Conservation (phyloP, 495 filamentous ascomycete species). For the Daldinia vernicosa region DNA sequence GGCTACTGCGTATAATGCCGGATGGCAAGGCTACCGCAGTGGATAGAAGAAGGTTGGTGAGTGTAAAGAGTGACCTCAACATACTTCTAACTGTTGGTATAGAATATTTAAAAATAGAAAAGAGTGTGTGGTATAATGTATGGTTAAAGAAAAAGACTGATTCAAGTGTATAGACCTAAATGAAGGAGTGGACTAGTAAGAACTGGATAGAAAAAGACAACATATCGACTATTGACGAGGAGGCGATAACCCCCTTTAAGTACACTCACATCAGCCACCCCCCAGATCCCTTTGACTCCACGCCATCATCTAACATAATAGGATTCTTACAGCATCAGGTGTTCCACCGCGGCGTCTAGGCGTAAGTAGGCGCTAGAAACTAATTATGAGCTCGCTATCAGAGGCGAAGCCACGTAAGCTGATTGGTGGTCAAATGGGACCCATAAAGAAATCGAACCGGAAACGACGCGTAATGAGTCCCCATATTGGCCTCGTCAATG, state of each 20-base stretch:
- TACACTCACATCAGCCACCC: neutral
- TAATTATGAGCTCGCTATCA: neutral
- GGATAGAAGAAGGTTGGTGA: conserved; percentile 19
- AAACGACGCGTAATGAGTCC: conserved; percentile 3
- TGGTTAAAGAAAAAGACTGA: neutral
- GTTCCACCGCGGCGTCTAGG: neutral
- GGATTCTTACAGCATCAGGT: neutral
- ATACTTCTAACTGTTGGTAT: conserved; percentile 8
- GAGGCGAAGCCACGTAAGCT: neutral
- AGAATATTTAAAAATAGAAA: neutral
- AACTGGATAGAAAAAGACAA: neutral
- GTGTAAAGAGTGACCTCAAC: conserved; percentile 20
- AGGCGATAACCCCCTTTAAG: neutral
- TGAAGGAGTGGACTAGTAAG: neutral
- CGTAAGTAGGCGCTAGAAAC: neutral
- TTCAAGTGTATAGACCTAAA: neutral
- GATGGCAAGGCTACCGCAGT: conserved; percentile 16
- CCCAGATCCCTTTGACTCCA: neutral
- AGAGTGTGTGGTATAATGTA: neutral
- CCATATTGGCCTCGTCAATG: neutral
- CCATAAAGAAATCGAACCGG: conserved; percentile 1
- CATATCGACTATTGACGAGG: neutral
- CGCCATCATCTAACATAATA: neutral
- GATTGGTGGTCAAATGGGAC: conserved; percentile 1
- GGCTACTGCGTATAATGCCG: neutral